A percentile compares a stretch with the other conserved stretches of the same genome.
These are phyloP conservation scores for Puccinia polysora DNA, from an alignment of 1,284 basidiomycete species.

Conservation along the genomic window DNA sequence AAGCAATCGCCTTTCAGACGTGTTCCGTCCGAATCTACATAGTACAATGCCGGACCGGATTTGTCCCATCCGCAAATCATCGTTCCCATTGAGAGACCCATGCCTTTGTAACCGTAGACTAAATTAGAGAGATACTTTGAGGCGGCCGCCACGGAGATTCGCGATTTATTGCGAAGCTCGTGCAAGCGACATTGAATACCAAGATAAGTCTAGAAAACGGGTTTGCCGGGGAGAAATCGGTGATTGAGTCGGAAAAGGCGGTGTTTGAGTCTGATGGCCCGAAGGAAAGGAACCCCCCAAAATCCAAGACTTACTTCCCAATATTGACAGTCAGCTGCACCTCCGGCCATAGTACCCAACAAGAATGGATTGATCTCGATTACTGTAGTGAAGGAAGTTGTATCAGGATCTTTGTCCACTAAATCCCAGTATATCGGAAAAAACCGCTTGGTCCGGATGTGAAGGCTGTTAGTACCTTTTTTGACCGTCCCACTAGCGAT, in stretches of 20 bases:
- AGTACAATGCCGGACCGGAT: constrained; percentile 96
- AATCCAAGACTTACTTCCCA: constrained; percentile 62
- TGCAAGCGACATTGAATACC: constrained; percentile 96
- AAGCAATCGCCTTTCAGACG: constrained; percentile 94
- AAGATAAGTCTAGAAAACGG: constrained; percentile 68
- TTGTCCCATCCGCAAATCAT: constrained; percentile 99
- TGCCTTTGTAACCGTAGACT: constrained; percentile 97
- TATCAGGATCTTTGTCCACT: constrained; percentile 47
- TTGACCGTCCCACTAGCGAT: constrained; percentile 62
- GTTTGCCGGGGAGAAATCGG: too few species aligned
- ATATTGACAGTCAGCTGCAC: constrained; percentile 88
- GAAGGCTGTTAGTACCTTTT: constrained; percentile 24
- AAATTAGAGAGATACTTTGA: constrained; percentile 96
- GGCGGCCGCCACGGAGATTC: constrained; percentile 96
- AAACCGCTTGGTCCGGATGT: not conserved
- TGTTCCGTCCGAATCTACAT: constrained; percentile 96
- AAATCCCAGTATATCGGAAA: too few species aligned
- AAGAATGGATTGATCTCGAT: constrained; percentile 99
- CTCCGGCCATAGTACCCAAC: constrained; percentile 97
- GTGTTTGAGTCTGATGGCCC: not conserved
- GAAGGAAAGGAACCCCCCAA: not conserved
- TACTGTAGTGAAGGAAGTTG: constrained; percentile 57
- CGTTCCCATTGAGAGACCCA: constrained; percentile 99
- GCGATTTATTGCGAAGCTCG: constrained; percentile 92
- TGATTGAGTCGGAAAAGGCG: too few species aligned